Percentiles rank a stretch among this genome's conserved stretches.
These are phyloP conservation scores for Leccinum fallax DNA, from an alignment of 1,284 basidiomycete genomes.

Conservation along the genomic window DNA sequence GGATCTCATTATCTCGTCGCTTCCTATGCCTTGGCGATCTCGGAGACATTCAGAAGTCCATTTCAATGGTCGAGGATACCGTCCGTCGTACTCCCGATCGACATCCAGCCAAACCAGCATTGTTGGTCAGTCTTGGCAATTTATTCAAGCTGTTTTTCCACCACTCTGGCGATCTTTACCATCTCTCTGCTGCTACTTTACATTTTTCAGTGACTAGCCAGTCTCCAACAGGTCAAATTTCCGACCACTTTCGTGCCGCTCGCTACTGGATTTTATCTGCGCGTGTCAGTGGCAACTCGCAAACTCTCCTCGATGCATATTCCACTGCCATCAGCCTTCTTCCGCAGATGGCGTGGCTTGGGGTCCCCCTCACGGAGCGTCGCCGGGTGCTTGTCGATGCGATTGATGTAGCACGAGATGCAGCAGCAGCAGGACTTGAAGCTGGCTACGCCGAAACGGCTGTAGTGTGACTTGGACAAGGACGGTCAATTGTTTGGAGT, in stretches of 20 bases:
- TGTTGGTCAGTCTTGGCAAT: background rate
- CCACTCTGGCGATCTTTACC: background rate
- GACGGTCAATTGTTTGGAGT: slow-evolving; percentile 10
- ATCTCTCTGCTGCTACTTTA: background rate
- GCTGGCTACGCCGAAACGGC: background rate
- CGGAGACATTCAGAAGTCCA: background rate
- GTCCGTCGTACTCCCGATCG: background rate
- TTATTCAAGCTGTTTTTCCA: background rate
- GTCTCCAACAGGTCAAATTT: background rate
- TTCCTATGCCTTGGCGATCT: background rate
- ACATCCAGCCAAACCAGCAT: background rate
- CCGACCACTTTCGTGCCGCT: background rate
- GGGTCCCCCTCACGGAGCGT: slow-evolving; percentile 7
- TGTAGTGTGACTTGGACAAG: slow-evolving; percentile 12
- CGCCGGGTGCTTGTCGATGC: background rate
- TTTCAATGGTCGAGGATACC: background rate
- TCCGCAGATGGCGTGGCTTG: slow-evolving; percentile 8
- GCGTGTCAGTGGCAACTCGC: background rate
- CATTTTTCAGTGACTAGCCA: background rate
- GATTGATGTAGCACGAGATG: background rate
- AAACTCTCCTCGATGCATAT: background rate
- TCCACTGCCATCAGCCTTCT: slow-evolving; percentile 1
- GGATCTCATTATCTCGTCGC: background rate
- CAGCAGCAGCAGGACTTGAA: background rate
- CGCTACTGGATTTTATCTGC: background rate